Evolutionary conservation across 2,329 filamentous ascomycete species (phyloP).

Genomic region (Penicillium digitatum): DNA sequence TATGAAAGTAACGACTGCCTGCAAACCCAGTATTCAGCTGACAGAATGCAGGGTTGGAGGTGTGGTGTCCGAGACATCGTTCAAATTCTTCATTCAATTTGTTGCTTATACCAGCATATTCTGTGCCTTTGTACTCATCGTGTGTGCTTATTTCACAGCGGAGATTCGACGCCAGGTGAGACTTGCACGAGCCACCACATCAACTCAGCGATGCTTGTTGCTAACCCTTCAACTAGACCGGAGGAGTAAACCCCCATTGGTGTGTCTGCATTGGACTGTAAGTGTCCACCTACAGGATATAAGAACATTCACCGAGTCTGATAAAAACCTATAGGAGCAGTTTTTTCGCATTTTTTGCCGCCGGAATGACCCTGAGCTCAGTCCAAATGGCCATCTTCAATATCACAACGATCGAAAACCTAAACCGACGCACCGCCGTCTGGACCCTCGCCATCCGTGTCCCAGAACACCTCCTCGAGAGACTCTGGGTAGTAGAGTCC

Average conservation of each 20-base stretch:
- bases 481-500: conserved; percentile 35
- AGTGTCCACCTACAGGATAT: conserved; percentile 20
- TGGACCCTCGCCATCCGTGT: conserved; percentile 73
- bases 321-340: conserved; percentile 43
- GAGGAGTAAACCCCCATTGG: conserved; percentile 56
- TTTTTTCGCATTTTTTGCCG: conserved; percentile 76
- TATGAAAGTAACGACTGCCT: conserved; percentile 19
- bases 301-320: conserved; percentile 10
- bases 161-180: conserved; percentile 50
- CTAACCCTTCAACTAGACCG: conserved; percentile 27
- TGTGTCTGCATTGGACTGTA: conserved; percentile 63
- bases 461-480: conserved; percentile 45
- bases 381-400: conserved; percentile 68
- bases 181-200: neutral
- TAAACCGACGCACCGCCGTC: conserved; percentile 58
- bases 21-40: conserved; percentile 1
- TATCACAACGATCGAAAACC: conserved; percentile 77
- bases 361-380: conserved; percentile 71
- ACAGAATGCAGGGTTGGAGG: conserved; percentile 68
- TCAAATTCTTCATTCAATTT: conserved; percentile 93
- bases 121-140: conserved; percentile 60
- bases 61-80: conserved; percentile 77
- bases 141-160: conserved; percentile 61
- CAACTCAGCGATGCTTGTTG: neutral
- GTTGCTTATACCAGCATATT: conserved; percentile 67